These are phyloP conservation scores for Oligophagozyma castellii DNA, from an alignment of 1,139 yeast species.

Conservation along the genomic window DNA sequence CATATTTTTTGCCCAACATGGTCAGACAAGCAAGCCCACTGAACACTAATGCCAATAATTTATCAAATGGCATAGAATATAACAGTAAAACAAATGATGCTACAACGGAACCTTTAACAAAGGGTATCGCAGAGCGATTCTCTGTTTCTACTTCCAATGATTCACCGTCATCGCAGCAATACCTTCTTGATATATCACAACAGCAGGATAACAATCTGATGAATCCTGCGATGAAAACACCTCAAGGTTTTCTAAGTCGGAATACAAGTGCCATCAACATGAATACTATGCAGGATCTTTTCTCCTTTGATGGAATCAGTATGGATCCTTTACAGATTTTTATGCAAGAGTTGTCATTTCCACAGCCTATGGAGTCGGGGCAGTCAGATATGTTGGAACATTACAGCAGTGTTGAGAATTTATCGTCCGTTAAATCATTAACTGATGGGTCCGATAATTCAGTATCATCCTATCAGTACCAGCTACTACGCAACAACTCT, in stretches of 20 bases:
- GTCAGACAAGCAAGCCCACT: no score
- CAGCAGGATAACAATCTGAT: no score
- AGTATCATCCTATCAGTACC: not conserved
- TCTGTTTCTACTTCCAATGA: no score
- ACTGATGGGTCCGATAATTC: not conserved
- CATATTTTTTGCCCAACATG: no score
- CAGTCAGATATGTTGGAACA: not conserved
- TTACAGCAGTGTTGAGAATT: not conserved
- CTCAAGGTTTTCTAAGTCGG: not conserved
- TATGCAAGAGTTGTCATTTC: constrained; percentile 13
- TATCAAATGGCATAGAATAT: no score
- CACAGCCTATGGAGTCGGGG: not conserved
- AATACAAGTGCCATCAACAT: constrained; percentile 3
- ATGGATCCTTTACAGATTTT: constrained; percentile 17
- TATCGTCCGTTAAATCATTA: not conserved
- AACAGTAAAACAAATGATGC: no score
- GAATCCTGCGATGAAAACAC: no score
- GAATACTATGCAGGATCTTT: constrained; percentile 10
- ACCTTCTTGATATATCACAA: no score
- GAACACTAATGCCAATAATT: no score
- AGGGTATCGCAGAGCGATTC: no score
- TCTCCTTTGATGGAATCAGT: constrained; percentile 12
- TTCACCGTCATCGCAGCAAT: no score
- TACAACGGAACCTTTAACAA: no score
- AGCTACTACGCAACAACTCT: not conserved